These are phyloP conservation scores for Cladosporium sp. DNA, from an alignment of 2,329 filamentous ascomycete species.

Conservation along the genomic window DNA sequence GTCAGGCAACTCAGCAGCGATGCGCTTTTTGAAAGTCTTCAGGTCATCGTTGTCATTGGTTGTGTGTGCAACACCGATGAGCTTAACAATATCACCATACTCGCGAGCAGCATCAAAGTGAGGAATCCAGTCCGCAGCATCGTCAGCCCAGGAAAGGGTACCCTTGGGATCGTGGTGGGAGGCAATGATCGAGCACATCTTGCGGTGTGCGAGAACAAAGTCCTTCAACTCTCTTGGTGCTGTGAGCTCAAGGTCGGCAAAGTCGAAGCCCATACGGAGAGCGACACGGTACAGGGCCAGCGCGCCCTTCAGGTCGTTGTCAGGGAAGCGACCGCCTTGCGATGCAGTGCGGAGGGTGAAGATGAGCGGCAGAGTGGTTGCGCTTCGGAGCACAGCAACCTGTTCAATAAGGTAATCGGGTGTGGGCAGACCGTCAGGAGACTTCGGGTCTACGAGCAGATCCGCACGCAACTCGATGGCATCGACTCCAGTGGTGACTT, in stretches of 20 bases:
- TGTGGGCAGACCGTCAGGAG: constrained; percentile 53
- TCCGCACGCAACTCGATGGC: constrained; percentile 94
- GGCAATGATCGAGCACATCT: constrained; percentile 80
- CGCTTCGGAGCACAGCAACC: constrained; percentile 70
- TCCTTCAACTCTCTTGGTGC: constrained; percentile 73
- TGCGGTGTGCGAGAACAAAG: constrained; percentile 45
- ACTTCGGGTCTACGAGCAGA: constrained; percentile 69
- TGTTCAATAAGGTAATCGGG: constrained; percentile 78
- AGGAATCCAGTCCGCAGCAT: constrained; percentile 71
- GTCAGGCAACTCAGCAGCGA: constrained; percentile 62
- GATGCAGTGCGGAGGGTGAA: constrained; percentile 84
- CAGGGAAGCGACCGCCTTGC: constrained; percentile 85
- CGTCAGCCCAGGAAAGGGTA: constrained; percentile 79
- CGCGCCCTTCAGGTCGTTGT: constrained; percentile 60
- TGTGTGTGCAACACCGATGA: constrained; percentile 73
- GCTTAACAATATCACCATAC: constrained; percentile 89
- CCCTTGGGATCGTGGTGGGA: constrained; percentile 89
- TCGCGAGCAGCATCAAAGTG: constrained; percentile 87
- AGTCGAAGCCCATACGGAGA: constrained; percentile 81
- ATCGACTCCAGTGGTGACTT: constrained; percentile 78
- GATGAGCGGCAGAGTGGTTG: constrained; percentile 73
- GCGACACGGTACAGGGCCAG: constrained; percentile 72
- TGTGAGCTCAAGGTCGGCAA: constrained; percentile 87
- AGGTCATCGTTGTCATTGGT: constrained; percentile 85
- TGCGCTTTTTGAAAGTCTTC: constrained; percentile 73